These are phyloP conservation scores for Rhytidhysteron rufulum DNA, from an alignment of 2,329 filamentous ascomycete genomes.

Conservation along the genomic window DNA sequence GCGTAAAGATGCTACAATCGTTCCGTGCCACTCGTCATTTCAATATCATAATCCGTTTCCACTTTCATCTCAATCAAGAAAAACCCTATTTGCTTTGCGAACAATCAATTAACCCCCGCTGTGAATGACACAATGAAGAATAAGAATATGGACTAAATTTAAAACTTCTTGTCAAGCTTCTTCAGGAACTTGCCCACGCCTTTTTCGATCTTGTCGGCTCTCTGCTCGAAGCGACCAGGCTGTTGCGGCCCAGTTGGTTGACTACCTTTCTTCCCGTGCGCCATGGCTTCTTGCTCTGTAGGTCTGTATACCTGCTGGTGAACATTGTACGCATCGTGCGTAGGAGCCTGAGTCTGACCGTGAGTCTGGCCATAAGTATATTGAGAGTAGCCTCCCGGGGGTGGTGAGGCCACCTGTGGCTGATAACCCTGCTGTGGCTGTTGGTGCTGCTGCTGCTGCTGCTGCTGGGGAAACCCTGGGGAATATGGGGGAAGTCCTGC, in stretches of 20 bases:
- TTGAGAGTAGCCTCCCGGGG: constrained; percentile 55
- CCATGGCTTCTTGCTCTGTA: constrained; percentile 55
- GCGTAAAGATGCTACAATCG: too few relatives aligned
- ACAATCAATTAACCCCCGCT: too few relatives aligned
- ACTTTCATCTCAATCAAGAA: not conserved
- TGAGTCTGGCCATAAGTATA: constrained; percentile 49
- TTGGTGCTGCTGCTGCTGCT: constrained; percentile 29
- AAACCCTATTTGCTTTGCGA: not conserved
- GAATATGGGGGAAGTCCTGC: constrained; percentile 31
- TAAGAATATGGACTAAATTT: constrained; percentile 2
- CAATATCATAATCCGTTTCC: not conserved
- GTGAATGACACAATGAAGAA: not conserved
- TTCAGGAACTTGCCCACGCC: constrained; percentile 69
- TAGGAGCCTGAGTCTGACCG: constrained; percentile 25
- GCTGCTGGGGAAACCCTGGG: constrained; percentile 35
- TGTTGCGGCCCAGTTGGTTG: constrained; percentile 33
- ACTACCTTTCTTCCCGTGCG: constrained; percentile 17
- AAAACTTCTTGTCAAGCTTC: constrained; percentile 74
- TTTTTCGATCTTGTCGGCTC: constrained; percentile 64
- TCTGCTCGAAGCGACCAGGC: constrained; percentile 59
- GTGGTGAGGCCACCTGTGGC: constrained; percentile 36
- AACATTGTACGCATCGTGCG: constrained; percentile 48
- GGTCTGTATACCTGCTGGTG: constrained; percentile 70
- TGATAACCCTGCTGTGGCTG: constrained; percentile 32
- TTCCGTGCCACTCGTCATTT: not conserved